Conservation (phyloP, 331 rosid genomes). For the Acacia concinna region DNA sequence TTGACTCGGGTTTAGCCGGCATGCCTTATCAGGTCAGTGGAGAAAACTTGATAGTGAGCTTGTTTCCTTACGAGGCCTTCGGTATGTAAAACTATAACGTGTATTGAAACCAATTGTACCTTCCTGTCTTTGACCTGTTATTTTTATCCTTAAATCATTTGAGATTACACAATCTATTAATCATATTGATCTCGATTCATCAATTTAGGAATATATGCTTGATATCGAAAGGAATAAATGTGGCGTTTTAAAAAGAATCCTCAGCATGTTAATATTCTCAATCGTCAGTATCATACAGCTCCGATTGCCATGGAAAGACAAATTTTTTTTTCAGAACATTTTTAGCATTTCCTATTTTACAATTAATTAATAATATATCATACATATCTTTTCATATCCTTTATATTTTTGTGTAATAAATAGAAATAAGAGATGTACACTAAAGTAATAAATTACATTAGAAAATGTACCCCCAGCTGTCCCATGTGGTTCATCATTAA, state of each 20-base stretch:
- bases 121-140: background rate
- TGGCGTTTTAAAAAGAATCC: background rate
- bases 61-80: background rate
- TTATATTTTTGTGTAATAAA: background rate
- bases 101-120: conserved; percentile 1
- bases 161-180: background rate
- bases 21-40: background rate
- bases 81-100: conserved; percentile 6
- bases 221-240: background rate
- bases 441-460: background rate
- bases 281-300: background rate
- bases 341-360: background rate
- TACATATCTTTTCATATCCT: background rate
- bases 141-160: background rate
- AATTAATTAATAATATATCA: background rate
- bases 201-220: background rate
- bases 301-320: background rate
- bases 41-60: background rate
- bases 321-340: background rate
- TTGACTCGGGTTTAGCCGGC: conserved; percentile 16
- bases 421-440: background rate
- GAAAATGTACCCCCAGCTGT: background rate
- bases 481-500: background rate
- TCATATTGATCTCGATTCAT: background rate
- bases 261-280: background rate